Conservation (phyloP, 768 basidiomycete genomes). For the Arthromyces matolae region DNA sequence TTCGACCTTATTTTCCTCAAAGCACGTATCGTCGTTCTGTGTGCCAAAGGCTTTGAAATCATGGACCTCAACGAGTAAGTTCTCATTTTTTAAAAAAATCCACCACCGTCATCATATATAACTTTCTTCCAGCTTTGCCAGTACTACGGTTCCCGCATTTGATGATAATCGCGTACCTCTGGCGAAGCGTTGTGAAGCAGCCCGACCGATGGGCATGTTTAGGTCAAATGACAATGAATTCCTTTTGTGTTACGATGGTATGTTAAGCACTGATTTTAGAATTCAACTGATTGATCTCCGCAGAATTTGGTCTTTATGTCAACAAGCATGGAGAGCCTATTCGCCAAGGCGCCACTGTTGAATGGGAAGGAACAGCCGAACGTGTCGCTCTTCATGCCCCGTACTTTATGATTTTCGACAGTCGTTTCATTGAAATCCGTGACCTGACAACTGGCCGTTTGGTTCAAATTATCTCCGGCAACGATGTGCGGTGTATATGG, state of each 20-base stretch:
- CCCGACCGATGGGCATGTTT: slow-evolving; percentile 91
- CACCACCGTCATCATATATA: too few relatives aligned
- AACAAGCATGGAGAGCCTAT: slow-evolving; percentile 91
- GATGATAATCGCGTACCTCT: slow-evolving; percentile 66
- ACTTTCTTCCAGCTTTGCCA: slow-evolving; percentile 61
- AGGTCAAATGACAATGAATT: slow-evolving; percentile 90
- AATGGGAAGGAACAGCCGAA: slow-evolving; percentile 94
- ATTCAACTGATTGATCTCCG: background rate
- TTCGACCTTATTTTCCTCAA: slow-evolving; percentile 91
- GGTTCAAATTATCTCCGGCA: slow-evolving; percentile 81
- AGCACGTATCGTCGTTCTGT: slow-evolving; percentile 89
- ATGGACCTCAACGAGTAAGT: slow-evolving; percentile 92
- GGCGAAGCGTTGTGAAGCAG: slow-evolving; percentile 83
- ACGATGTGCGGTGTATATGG: slow-evolving; percentile 86
- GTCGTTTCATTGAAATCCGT: slow-evolving; percentile 89
- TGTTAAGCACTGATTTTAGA: slow-evolving; percentile 17
- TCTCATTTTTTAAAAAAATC: background rate
- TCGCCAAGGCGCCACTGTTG: slow-evolving; percentile 69
- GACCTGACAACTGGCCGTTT: slow-evolving; percentile 80
- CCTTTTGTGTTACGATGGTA: slow-evolving; percentile 89
- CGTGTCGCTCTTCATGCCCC: slow-evolving; percentile 89
- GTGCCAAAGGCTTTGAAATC: slow-evolving; percentile 94
- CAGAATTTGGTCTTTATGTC: slow-evolving; percentile 93
- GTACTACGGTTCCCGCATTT: slow-evolving; percentile 82
- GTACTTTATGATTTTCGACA: slow-evolving; percentile 86